A percentile compares a stretch with the other conserved stretches of the same genome.
Evolutionary conservation across 192 early-diverging fungal genomes (phyloP).

Genomic region (Radiomyces spectabilis): DNA sequence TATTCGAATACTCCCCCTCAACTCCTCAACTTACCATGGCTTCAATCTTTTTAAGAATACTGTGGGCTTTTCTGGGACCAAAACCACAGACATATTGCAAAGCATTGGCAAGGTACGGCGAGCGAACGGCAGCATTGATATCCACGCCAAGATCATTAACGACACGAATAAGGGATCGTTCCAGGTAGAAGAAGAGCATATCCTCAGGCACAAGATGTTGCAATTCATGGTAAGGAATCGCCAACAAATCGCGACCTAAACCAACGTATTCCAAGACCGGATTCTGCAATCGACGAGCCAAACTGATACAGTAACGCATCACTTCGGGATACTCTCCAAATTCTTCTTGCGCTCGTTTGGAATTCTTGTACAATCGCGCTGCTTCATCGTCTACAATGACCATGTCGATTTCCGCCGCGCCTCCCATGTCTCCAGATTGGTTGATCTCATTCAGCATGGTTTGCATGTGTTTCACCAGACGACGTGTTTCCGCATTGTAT

Average conservation of each 20-base stretch:
- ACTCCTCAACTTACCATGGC: slow-evolving; percentile 2
- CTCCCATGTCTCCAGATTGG: slow-evolving; percentile 5
- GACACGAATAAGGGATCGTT: slow-evolving; percentile 84
- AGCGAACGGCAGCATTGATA: slow-evolving; percentile 69
- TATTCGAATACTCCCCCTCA: not conserved
- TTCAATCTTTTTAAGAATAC: slow-evolving; percentile 60
- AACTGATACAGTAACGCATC: slow-evolving; percentile 80
- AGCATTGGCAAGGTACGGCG: slow-evolving; percentile 58
- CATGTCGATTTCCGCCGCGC: slow-evolving; percentile 34
- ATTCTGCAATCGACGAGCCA: slow-evolving; percentile 81
- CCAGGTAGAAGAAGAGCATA: slow-evolving; percentile 54
- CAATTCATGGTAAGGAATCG: slow-evolving; percentile 64
- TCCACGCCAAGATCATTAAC: slow-evolving; percentile 83
- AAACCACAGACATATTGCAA: slow-evolving; percentile 90
- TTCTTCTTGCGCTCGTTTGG: slow-evolving; percentile 58
- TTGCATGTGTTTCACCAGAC: slow-evolving; percentile 63
- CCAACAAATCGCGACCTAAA: slow-evolving; percentile 54
- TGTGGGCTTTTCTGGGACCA: slow-evolving; percentile 87
- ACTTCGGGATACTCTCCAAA: slow-evolving; percentile 59
- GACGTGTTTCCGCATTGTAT: slow-evolving; percentile 64
- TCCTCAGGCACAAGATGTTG: slow-evolving; percentile 70
- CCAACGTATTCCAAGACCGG: slow-evolving; percentile 74
- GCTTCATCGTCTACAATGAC: slow-evolving; percentile 83
- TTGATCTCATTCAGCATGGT: slow-evolving; percentile 46
- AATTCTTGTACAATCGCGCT: slow-evolving; percentile 80